Base-by-base conservation (phyloP, 2,329 filamentous ascomycete genomes). In the Diaporthe batatas region DNA sequence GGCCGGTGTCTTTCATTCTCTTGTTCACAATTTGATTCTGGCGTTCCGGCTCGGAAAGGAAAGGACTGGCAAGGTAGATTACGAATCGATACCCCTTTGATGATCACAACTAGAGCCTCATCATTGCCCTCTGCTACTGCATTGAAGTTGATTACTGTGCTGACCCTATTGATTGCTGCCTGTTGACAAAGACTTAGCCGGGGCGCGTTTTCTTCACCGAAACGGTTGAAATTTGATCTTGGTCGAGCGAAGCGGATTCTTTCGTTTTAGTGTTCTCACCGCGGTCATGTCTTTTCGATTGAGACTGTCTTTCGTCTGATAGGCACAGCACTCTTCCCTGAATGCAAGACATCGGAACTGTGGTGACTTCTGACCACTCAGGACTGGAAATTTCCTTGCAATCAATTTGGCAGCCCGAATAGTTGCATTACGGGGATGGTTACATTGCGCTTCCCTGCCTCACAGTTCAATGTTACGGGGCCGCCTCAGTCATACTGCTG, bases 71-170 rank as follows among this genome's bases (percentile, higher is more conserved):
- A 51, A 51, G 44, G n/a, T 36, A 6, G 49, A 36, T 29, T 44
- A 65, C 18, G 21, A 65, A 65, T 65, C 62, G 62, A 65, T 65
- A 65, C 62, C 62, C 62, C 62, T 36, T 65, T 65, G 62, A 53
- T 65, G 11, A 51, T 18, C 16, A 44, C 23, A 14, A 36, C 44
- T 23, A 34, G 25, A 18, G 18, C 16, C 6, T 18, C 16, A 32
- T 3, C 2, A 23, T 23, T 21, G n/a, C n/a, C n/a, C n/a, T n/a
- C 4, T 5, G 36, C 12, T 10, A 2, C n/a, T 32, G 25, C 16
- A 8, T 10, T 14, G 3, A 21, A n/a, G 1, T 23, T 1, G 0
- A 25, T 36, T 29, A 34, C 49, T 14, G 5, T 47, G 7, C 34
- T 11, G 12, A 1, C 7, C 1, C 23, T 21, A 8, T 12, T 11